These are phyloP conservation scores for Pleurotus eryngii DNA, from an alignment of 768 basidiomycete genomes.

Conservation along the genomic window DNA sequence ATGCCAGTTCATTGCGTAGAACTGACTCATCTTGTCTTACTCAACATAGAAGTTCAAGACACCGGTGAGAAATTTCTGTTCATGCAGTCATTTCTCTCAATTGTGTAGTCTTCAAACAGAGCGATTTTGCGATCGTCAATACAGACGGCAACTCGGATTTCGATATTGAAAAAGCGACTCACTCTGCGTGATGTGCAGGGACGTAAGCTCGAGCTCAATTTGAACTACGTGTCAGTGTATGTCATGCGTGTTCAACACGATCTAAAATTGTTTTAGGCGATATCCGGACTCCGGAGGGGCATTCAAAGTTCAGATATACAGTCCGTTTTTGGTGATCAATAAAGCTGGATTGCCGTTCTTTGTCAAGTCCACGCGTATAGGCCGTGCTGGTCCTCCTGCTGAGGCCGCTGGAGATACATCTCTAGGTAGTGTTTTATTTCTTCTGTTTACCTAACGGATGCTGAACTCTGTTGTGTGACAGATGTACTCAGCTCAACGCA, in stretches of 20 bases:
- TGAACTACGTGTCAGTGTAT: conserved; percentile 84
- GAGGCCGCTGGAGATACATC: conserved; percentile 83
- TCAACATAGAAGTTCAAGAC: conserved; percentile 90
- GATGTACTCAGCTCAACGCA: conserved; percentile 49
- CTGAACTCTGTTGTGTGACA: conserved; percentile 16
- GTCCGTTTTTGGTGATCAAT: conserved; percentile 87
- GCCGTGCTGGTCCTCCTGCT: conserved; percentile 59
- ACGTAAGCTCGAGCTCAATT: conserved; percentile 71
- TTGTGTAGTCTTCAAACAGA: conserved; percentile 76
- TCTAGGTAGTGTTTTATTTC: conserved; percentile 40
- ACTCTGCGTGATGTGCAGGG: conserved; percentile 69
- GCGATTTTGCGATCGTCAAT: conserved; percentile 97
- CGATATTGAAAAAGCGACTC: conserved; percentile 69
- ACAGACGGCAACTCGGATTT: conserved; percentile 90
- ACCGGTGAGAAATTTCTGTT: conserved; percentile 51
- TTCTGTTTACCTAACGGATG: conserved; percentile 7
- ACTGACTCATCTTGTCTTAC: conserved; percentile 80
- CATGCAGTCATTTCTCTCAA: too few species aligned
- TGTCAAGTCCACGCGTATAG: conserved; percentile 60
- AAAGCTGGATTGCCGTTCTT: conserved; percentile 86
- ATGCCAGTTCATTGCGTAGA: conserved; percentile 98
- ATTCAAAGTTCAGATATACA: conserved; percentile 93
- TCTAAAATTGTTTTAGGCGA: conserved; percentile 37
- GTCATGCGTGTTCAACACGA: not conserved
- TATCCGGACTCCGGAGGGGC: conserved; percentile 91